Evolutionary conservation across 116 monocot genomes (phyloP).

Genomic region (Posidonia oceanica): DNA sequence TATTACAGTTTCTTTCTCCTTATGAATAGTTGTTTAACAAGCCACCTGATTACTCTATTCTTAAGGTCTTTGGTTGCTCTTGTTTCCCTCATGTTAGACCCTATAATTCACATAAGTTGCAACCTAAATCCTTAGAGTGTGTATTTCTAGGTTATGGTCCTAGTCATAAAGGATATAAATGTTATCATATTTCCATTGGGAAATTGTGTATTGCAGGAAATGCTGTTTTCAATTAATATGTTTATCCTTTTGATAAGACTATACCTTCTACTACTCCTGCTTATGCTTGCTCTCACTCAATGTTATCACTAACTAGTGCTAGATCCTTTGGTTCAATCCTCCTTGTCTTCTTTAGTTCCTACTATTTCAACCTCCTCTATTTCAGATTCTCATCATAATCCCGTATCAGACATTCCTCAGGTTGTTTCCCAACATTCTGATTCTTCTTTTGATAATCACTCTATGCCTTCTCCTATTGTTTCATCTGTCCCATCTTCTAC

Average conservation of each 20-base stretch:
- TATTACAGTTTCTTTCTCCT: background rate
- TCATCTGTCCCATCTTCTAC: too few species aligned
- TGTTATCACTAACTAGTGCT: too few species aligned
- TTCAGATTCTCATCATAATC: too few species aligned
- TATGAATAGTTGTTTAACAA: background rate
- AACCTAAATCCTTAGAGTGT: background rate
- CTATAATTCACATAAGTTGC: slow-evolving; percentile 2
- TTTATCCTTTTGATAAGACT: background rate
- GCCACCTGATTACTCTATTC: background rate
- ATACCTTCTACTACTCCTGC: too few species aligned
- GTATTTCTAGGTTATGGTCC: background rate
- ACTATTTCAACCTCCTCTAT: too few species aligned
- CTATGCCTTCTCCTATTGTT: too few species aligned
- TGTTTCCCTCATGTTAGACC: background rate
- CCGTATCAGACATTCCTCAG: too few species aligned
- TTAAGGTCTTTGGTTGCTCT: background rate
- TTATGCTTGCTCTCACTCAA: too few species aligned
- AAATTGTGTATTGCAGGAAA: background rate
- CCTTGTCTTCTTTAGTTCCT: too few species aligned
- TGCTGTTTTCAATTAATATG: background rate
- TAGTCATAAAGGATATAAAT: background rate
- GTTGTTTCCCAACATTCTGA: too few species aligned
- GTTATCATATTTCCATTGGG: background rate
- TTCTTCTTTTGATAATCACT: too few species aligned
- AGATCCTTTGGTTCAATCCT: too few species aligned